These are phyloP conservation scores for Penicillium herquei DNA, from an alignment of 495 filamentous ascomycete species.

Conservation along the genomic window DNA sequence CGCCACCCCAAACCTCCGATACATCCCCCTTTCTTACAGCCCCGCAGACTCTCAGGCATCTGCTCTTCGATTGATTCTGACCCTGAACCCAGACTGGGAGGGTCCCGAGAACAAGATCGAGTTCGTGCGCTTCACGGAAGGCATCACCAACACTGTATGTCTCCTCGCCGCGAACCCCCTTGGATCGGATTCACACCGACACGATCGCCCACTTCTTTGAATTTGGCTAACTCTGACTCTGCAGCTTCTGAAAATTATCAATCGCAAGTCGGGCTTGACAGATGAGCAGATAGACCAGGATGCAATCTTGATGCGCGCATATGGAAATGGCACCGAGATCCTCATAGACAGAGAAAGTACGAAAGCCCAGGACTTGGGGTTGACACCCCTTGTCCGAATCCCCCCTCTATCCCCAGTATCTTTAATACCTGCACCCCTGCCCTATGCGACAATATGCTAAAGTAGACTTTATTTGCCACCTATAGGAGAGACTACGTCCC, in stretches of 20 bases:
- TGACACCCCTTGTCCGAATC: not conserved
- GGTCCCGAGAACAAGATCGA: slow-evolving; percentile 72
- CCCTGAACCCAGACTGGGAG: slow-evolving; percentile 82
- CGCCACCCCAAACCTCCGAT: slow-evolving; percentile 35
- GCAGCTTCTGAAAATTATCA: slow-evolving; percentile 81
- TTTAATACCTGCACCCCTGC: slow-evolving; percentile 12
- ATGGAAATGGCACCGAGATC: slow-evolving; percentile 89
- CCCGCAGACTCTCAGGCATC: slow-evolving; percentile 71
- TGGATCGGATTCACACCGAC: too few relatives aligned
- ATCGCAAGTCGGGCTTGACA: slow-evolving; percentile 71
- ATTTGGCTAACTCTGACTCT: not conserved
- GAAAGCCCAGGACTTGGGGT: slow-evolving; percentile 30
- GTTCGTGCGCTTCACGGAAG: slow-evolving; percentile 90
- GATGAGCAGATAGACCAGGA: slow-evolving; percentile 79
- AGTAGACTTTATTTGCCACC: slow-evolving; percentile 28
- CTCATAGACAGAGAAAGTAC: slow-evolving; percentile 95
- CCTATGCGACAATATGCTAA: slow-evolving; percentile 40
- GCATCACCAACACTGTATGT: slow-evolving; percentile 93
- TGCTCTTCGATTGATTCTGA: slow-evolving; percentile 73
- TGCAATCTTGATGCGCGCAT: slow-evolving; percentile 87
- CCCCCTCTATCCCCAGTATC: slow-evolving; percentile 7
- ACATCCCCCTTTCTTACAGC: slow-evolving; percentile 75
- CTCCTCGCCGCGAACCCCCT: not conserved
- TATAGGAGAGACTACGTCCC: slow-evolving; percentile 66
- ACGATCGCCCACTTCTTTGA: too few relatives aligned